A percentile compares a stretch with the other conserved stretches of the same genome.
These are phyloP conservation scores for Corylus avellana DNA, from an alignment of 306 rosid genomes.

Conservation along the genomic window DNA sequence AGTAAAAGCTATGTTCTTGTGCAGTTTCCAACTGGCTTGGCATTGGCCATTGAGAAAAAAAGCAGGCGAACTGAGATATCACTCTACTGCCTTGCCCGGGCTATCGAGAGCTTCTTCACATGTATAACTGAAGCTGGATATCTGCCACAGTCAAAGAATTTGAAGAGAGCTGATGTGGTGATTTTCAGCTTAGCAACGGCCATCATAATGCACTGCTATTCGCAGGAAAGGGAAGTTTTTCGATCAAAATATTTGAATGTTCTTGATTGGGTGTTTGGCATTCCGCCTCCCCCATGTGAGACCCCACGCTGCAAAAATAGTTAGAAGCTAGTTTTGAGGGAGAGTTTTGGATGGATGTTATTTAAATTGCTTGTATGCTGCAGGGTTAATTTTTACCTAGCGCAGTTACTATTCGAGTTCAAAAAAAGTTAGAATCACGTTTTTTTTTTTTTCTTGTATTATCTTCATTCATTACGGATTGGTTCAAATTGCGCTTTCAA, in stretches of 20 bases:
- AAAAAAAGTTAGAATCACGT: not conserved
- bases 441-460: not conserved
- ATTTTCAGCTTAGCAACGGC: conserved; percentile 90
- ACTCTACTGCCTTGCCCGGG: conserved; percentile 84
- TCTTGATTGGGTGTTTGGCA: conserved; percentile 97
- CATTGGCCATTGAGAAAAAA: conserved; percentile 75
- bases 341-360: not conserved
- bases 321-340: conserved; percentile 2
- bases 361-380: not conserved
- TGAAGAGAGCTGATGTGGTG: conserved; percentile 79
- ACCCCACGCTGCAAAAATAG: conserved; percentile 66
- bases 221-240: conserved; percentile 92
- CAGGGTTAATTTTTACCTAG: not conserved
- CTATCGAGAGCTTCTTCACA: conserved; percentile 91
- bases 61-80: conserved; percentile 90
- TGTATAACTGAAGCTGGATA: conserved; percentile 75
- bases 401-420: not conserved
- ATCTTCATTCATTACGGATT: not conserved
- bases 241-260: conserved; percentile 79
- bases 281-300: conserved; percentile 85
- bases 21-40: conserved; percentile 86
- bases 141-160: conserved; percentile 60
- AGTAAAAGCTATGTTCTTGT: conserved; percentile 8
- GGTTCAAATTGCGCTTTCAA: not conserved
- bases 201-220: conserved; percentile 97